Percentiles rank a stretch among this genome's conserved stretches.
Conservation (phyloP, 179 eudicot genomes). For the Beta lomatogona region DNA sequence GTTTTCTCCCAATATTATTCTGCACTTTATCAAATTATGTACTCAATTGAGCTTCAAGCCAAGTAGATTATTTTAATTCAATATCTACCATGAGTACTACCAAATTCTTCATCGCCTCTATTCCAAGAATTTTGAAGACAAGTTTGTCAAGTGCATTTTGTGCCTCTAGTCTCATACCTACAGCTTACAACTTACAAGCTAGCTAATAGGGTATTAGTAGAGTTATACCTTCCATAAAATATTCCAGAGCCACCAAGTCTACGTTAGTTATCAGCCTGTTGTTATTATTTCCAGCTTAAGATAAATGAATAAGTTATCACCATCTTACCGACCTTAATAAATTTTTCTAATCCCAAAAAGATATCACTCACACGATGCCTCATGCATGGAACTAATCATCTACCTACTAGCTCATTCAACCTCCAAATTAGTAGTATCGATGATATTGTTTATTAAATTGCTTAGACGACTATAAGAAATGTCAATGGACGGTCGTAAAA, state of each 20-base stretch:
- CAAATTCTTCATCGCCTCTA: too few species aligned
- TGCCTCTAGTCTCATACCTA: not conserved
- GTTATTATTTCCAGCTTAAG: not conserved
- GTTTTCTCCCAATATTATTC: too few species aligned
- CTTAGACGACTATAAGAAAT: not conserved
- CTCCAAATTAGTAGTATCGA: not conserved
- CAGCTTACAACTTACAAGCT: too few species aligned
- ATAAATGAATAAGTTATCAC: not conserved
- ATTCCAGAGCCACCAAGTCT: not conserved
- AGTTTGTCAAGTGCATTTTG: not conserved
- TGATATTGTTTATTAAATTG: not conserved
- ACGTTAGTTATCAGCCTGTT: not conserved
- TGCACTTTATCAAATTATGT: too few species aligned
- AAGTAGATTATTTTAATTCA: too few species aligned
- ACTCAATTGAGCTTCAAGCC: too few species aligned
- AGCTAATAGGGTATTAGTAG: too few species aligned
- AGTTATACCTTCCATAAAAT: too few species aligned
- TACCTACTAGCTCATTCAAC: not conserved
- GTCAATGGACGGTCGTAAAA: slow-evolving; percentile 8
- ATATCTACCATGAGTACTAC: too few species aligned
- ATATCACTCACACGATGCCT: not conserved
- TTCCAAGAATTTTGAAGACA: not conserved
- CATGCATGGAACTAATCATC: too few species aligned
- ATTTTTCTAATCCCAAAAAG: not conserved
- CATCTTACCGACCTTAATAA: not conserved